phyloP scores from a whole-genome alignment of 768 basidiomycete genomes.

The Leucocoprinus sp. region DNA sequence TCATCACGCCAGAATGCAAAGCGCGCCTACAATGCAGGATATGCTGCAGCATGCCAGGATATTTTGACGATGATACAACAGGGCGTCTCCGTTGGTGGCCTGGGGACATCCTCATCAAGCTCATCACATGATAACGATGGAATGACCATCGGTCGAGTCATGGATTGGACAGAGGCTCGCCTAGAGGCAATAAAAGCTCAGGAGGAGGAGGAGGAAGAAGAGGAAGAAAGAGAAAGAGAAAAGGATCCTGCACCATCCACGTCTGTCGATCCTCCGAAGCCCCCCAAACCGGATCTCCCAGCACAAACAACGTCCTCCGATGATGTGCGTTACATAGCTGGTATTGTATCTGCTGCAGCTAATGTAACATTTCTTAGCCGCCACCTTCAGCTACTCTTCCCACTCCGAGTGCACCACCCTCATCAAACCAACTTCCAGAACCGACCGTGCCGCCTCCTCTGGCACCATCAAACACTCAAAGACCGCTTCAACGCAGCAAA shows the following conservation, averaged over 20 bases:
- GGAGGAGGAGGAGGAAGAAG: constrained; percentile 80
- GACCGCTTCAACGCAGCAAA: constrained; percentile 18
- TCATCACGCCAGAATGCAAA: constrained; percentile 73
- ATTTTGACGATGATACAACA: constrained; percentile 77
- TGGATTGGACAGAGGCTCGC: constrained; percentile 83
- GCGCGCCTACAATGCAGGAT: constrained; percentile 74
- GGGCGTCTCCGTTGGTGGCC: constrained; percentile 58
- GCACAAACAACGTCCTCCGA: constrained; percentile 1
- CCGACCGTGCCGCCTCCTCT: constrained; percentile 28
- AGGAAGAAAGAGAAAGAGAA: constrained; percentile 61
- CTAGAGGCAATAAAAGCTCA: constrained; percentile 66
- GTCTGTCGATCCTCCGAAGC: constrained; percentile 13
- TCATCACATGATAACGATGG: constrained; percentile 43
- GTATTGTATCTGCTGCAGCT: background rate
- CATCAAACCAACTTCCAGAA: constrained; percentile 16
- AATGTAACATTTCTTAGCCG: background rate
- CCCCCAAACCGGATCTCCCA: constrained; percentile 5
- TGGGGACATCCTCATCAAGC: constrained; percentile 30
- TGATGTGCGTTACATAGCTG: background rate
- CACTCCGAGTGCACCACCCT: constrained; percentile 8
- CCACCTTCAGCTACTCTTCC: constrained; percentile 1
- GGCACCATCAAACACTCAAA: constrained; percentile 17
- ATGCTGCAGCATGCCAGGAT: constrained; percentile 73
- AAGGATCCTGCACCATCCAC: constrained; percentile 30
- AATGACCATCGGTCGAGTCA: constrained; percentile 69